Conservation (phyloP, 768 basidiomycete genomes). For the Plicaturopsis crispa region DNA sequence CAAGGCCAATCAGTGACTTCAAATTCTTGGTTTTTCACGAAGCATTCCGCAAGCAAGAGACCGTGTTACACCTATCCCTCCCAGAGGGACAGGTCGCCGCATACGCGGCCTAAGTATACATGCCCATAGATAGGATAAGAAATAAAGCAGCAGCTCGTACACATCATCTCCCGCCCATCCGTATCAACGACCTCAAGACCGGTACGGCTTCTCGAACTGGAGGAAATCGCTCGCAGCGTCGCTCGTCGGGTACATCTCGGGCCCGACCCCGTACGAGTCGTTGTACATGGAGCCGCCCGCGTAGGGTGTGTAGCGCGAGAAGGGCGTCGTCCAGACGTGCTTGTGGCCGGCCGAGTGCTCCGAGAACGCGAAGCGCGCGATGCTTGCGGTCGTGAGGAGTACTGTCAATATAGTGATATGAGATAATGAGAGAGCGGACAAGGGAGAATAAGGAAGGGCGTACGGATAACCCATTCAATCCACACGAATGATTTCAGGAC, state of each 20-base stretch:
- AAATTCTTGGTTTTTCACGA: too few relatives aligned
- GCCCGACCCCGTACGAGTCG: constrained; percentile 1
- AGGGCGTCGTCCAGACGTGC: constrained; percentile 42
- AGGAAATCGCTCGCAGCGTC: constrained; percentile 27
- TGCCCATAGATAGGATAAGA: too few relatives aligned
- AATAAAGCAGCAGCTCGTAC: too few relatives aligned
- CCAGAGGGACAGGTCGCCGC: too few relatives aligned
- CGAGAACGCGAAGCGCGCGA: constrained; percentile 30
- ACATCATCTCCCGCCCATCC: too few relatives aligned
- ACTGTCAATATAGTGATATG: constrained; percentile 33
- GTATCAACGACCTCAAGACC: too few relatives aligned
- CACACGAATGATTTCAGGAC: constrained; percentile 52
- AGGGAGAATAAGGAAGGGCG: constrained; percentile 10
- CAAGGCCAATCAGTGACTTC: too few relatives aligned
- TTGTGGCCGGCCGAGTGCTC: constrained; percentile 38
- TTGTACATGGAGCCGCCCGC: constrained; percentile 7
- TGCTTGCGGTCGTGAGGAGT: constrained; percentile 24
- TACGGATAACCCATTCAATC: constrained; percentile 48
- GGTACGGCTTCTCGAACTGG: constrained; percentile 28
- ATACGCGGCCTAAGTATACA: too few relatives aligned
- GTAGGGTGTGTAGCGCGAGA: constrained; percentile 40
- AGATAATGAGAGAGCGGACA: neutral
- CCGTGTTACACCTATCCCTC: too few relatives aligned
- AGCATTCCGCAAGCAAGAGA: too few relatives aligned
- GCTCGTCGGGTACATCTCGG: constrained; percentile 3